These are phyloP conservation scores for Pythium myriotylum DNA, from an alignment of 352 stramenopile genomes.

Conservation along the genomic window DNA sequence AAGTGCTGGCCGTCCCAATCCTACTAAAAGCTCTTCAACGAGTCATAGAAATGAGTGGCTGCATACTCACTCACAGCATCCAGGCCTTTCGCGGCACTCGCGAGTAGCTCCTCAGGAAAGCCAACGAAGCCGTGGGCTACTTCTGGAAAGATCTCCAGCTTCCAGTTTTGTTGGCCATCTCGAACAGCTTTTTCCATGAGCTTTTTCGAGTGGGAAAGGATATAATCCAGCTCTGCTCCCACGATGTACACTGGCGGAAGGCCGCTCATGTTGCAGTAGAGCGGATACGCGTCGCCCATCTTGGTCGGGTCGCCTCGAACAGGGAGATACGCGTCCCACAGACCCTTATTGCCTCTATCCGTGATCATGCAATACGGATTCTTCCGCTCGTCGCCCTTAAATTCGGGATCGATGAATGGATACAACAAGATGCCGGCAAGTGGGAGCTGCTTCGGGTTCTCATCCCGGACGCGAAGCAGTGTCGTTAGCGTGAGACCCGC, in stretches of 20 bases:
- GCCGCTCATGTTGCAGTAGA: constrained; percentile 14
- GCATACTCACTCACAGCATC: constrained; percentile 16
- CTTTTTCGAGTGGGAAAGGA: constrained; percentile 3
- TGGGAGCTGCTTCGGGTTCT: constrained; percentile 28
- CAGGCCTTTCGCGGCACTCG: constrained; percentile 4
- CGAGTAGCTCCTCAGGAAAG: constrained; percentile 13
- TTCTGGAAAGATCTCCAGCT: constrained; percentile 18
- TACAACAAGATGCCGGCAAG: constrained; percentile 37
- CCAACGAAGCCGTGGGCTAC: constrained; percentile 21
- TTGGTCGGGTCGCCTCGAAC: neutral
- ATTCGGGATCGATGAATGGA: constrained; percentile 45
- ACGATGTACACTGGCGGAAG: constrained; percentile 28
- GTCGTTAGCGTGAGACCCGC: constrained; percentile 16
- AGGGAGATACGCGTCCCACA: neutral
- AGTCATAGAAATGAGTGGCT: constrained; percentile 6
- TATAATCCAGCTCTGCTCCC: constrained; percentile 10
- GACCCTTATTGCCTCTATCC: neutral
- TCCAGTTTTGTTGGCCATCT: constrained; percentile 9
- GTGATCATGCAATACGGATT: constrained; percentile 7
- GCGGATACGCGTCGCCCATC: constrained; percentile 10
- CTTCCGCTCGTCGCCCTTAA: neutral
- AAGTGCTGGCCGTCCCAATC: neutral
- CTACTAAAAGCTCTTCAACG: neutral
- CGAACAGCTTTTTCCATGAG: constrained; percentile 7
- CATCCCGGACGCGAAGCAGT: constrained; percentile 28